These are phyloP conservation scores for Tylopilus plumbeoviolaceoides DNA, from an alignment of 768 basidiomycete genomes.

Conservation along the genomic window DNA sequence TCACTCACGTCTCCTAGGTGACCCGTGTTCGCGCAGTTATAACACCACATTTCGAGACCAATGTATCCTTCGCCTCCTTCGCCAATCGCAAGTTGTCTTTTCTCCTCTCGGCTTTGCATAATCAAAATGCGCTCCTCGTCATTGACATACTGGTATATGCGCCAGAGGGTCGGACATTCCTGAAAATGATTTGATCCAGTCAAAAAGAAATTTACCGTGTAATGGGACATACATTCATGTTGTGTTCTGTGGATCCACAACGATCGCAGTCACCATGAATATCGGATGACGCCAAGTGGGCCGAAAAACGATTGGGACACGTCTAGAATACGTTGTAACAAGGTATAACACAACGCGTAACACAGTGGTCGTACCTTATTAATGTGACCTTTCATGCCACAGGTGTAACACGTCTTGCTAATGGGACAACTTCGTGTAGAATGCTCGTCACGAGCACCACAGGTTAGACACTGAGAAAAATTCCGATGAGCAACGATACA, in stretches of 20 bases:
- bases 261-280: constrained; percentile 55
- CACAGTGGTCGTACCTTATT: constrained; percentile 42
- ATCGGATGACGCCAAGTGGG: constrained; percentile 16
- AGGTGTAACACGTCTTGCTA: constrained; percentile 74
- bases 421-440: constrained; percentile 74
- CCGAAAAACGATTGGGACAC: constrained; percentile 61
- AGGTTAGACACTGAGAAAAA: constrained; percentile 63
- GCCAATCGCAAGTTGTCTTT: constrained; percentile 49
- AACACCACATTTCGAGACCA: constrained; percentile 72
- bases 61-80: constrained; percentile 79
- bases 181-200: constrained; percentile 25
- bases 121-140: constrained; percentile 47
- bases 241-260: constrained; percentile 63
- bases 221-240: constrained; percentile 49
- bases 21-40: constrained; percentile 69
- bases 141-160: constrained; percentile 69
- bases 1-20: constrained; percentile 76
- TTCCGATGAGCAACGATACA: background rate
- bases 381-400: constrained; percentile 83
- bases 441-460: constrained; percentile 79
- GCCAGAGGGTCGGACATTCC: constrained; percentile 85
- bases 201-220: background rate
- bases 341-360: background rate
- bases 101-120: constrained; percentile 45
- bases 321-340: constrained; percentile 36